Base-by-base conservation (phyloP, 345 rosid species). In the Salix brachista region DNA sequence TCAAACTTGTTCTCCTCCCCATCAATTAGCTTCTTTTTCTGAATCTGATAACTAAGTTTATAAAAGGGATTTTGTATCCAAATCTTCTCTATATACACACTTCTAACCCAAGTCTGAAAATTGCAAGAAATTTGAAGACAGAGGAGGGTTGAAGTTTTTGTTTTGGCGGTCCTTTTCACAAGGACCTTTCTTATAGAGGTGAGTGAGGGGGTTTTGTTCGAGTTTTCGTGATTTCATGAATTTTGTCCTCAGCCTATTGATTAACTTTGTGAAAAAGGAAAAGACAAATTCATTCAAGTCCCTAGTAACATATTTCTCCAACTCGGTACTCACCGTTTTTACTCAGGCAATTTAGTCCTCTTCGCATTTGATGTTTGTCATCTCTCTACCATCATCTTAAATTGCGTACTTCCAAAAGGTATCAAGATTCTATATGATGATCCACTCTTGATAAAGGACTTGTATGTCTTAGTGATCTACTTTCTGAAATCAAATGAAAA, bases 121-220 rank as follows among this genome's bases (percentile, higher is more conserved):
- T 58, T n/a, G 28, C 62, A 58, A n/a, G 62, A 58, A n/a, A n/a
- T 13, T 13, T n/a, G 62, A 56, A 58, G 62, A 28, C 62, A 58
- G 68, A 16, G 12, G 68, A 65, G 68, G 18, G 71, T 41, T 23
- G 18, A 54, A 4, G 17, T 5, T 54, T 61, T 66, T 23, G 25
- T 65, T 79, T 73, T 79, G 87, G 88, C 84, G 79, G 87, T 84
- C 84, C 84, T 80, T 85, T 79, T 79, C 86, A 28, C 36, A n/a
- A 78, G 70, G 77, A 65, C 78, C 65, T 34, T 11, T 11, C 13
- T 58, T 58, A 58, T 23, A 58, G 62, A 58, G 23, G 28, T 58
- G 28, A 58, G 62, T 28, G 60, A n/a, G 12, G 25, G 65, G 46
- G 16, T 68, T 68, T 21, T n/a, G 18, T 44, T 17, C 71, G 64